Evolutionary conservation across 768 basidiomycete genomes (phyloP), one percentile per base, ranked within the genome.

Genomic region (Coprinopsis cinerea): DNA sequence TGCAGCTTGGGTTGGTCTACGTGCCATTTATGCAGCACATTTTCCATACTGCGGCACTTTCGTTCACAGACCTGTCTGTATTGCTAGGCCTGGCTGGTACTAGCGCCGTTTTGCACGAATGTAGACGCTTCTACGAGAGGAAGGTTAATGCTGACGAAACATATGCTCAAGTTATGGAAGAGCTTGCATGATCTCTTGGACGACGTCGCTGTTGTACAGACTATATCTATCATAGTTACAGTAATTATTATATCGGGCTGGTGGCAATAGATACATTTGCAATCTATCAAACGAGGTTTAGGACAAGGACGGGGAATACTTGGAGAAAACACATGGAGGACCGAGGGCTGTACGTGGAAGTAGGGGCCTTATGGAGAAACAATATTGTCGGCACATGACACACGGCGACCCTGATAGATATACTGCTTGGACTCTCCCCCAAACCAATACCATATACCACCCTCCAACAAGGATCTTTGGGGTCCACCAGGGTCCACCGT

Each of bases 21-120:
- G 77, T 97, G 46, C 89, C 93, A 0, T 74, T 92, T 56, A 81
- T 96, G 78, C 95, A 98, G 66, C 72, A 77, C 44, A 75, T 97
- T 47, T 98, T 97, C 78, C 93, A 97, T 71, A 97, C 95, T 23
- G 90, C 86, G 53, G 83, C 90, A 11, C 71, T 98, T 13, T 69
- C 75, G 26, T 45, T 71, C 30, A 66, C 75, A 44, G 95, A 98
- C 66, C 56, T 98, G 53, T 67, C 72, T 11, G 78, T 84, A 25
- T 73, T 98, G 1, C 63, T 97, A 22, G 66, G 69, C 11, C 69
- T 96, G 41, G 92, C 80, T 1, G 78, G 60, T 4, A 69, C 74
- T 5, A 88, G 88, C 42, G 77, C 88, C 58, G 60, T 59, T 24
- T 40, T 90, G 56, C 93, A 97, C 62, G 92, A 96, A 69, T 79